phyloP scores from a whole-genome alignment of 139 green algal genomes.

The Coccomyxa sp. region DNA sequence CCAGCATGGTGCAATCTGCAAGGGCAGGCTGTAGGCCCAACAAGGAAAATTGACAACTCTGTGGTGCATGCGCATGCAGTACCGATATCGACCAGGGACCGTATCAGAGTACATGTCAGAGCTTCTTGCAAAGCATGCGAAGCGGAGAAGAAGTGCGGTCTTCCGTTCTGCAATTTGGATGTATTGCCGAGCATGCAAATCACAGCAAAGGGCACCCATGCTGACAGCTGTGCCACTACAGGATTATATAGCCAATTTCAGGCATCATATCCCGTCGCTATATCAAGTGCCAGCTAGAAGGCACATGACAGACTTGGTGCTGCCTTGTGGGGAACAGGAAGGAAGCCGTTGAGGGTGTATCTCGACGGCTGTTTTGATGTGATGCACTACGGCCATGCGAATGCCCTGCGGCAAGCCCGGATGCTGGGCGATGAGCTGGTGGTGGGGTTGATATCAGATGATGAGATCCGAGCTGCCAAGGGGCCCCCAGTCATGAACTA shows the following conservation, averaged over 20 bases:
- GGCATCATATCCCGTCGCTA: too few relatives aligned
- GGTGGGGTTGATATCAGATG: conserved; percentile 91
- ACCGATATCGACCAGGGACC: conserved; percentile 86
- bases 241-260: too few relatives aligned
- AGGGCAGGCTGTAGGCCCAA: neutral
- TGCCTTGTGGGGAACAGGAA: conserved; percentile 4
- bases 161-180: neutral
- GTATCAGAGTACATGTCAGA: conserved; percentile 76
- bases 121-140: conserved; percentile 69
- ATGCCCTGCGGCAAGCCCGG: conserved; percentile 88
- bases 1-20: neutral
- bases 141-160: conserved; percentile 58
- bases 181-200: too few relatives aligned
- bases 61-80: conserved; percentile 44
- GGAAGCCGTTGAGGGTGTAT: conserved; percentile 88
- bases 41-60: neutral
- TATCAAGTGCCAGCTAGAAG: too few relatives aligned
- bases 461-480: conserved; percentile 90
- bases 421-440: conserved; percentile 90
- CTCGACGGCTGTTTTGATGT: conserved; percentile 99
- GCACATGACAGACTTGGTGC: too few relatives aligned
- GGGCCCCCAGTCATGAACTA: conserved; percentile 89
- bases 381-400: conserved; percentile 99
- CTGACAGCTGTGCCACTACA: neutral
- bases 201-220: neutral